phyloP scores from a whole-genome alignment of 768 basidiomycete species.

The Paxillus ammoniavirescens region DNA sequence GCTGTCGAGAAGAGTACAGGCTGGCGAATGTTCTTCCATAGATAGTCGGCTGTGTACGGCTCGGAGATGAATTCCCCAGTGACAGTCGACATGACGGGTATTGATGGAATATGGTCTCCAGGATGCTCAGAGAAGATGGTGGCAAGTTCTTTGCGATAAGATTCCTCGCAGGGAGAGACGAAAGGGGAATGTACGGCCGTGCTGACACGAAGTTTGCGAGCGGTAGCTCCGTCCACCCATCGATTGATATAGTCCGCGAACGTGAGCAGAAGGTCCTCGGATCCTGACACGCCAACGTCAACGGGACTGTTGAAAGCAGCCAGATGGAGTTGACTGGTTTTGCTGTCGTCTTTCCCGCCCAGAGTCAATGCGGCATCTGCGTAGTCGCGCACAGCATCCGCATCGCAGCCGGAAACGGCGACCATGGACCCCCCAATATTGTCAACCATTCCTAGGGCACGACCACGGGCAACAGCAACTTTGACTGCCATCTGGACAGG shows the following conservation, averaged over 20 bases:
- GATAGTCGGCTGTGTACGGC: conserved; percentile 36
- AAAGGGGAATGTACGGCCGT: conserved; percentile 39
- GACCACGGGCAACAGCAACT: conserved; percentile 41
- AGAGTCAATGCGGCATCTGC: background rate
- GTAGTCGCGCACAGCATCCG: conserved; percentile 21
- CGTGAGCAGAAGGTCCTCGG: conserved; percentile 17
- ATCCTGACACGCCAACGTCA: conserved; percentile 40
- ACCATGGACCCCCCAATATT: conserved; percentile 42
- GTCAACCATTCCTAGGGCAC: conserved; percentile 35
- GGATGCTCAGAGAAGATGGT: conserved; percentile 32
- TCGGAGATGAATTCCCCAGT: conserved; percentile 24
- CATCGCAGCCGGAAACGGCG: conserved; percentile 34
- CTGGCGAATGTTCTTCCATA: conserved; percentile 38
- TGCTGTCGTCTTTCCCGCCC: conserved; percentile 2
- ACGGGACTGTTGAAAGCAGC: conserved; percentile 40
- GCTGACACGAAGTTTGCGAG: conserved; percentile 35
- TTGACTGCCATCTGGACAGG: conserved; percentile 36
- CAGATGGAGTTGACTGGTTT: conserved; percentile 28
- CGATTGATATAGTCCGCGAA: background rate
- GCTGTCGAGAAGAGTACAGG: conserved; percentile 37
- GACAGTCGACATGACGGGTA: conserved; percentile 37
- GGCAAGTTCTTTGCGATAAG: conserved; percentile 27
- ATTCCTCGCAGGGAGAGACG: conserved; percentile 35
- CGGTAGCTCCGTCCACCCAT: conserved; percentile 27
- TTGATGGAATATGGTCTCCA: conserved; percentile 22